Evolutionary conservation across 192 early-diverging fungal genomes (phyloP), one percentile per base, ranked within the genome.

Genomic region (Backusella sp.): DNA sequence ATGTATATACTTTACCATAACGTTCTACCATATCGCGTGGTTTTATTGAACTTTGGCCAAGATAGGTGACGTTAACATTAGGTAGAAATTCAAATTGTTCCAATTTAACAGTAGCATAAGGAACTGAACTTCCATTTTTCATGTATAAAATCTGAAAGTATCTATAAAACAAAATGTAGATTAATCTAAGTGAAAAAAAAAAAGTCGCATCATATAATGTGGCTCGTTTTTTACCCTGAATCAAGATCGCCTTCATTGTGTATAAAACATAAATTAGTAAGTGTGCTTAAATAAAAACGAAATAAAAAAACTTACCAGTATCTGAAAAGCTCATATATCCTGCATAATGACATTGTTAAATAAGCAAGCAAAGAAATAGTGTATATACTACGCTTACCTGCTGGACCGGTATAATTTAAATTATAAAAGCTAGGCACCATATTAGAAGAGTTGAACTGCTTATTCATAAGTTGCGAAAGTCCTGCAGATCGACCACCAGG

Each of bases 401-500:
- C 80, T 44, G 86, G 86, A 3, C 86, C 86, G 4, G 77, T 81
- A 41, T 84, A 87, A 34, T 84, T 81, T 41, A 80, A 72, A 52
- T 85, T 87, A 72, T 82, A 79, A 37, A 70, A 72, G 4, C 52
- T 19, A 14, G 85, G 85, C 17, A 15, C 73, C 67, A 87, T 73
- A 8, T 85, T 30, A 80, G 86, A 37, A 12, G 59, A 53, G 68
- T 80, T 74, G 35, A 80, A 80, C 12, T 26, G 67, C 1, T 34
- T 23, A 28, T 19, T 30, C 19, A 3, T 12, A 17, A 80, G 62
- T 26, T 59, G 75, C 1, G 28, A 2, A 6, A 80, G 36, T 3
- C 71, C 79, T 28, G n/a, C 34, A 26, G 44, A 4, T 53, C 79
- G 59, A 32, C 79, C 79, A 12, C 79, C 79, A 2, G 73, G 70